Evolutionary conservation across 2,329 filamentous ascomycete genomes (phyloP), one percentile per base, ranked within the genome.

Genomic region (Pseudogymnoascus sp.): DNA sequence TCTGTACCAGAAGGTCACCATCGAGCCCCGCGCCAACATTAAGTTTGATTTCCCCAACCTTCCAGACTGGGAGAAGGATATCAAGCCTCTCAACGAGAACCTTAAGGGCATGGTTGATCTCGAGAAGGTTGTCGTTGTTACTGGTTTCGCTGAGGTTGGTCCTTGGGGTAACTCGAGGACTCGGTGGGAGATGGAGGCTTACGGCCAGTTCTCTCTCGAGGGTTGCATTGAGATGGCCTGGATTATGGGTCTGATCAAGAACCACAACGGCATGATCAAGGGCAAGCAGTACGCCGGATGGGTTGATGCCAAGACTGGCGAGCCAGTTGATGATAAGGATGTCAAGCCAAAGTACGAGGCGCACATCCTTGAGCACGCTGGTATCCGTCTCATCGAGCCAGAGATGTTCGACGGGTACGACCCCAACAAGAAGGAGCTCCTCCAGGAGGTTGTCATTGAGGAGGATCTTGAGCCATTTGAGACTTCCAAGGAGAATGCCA

Each of bases 241-340:
- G 95, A 91, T 99, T 77, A 99, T 97, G 93, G 95, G 95, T 73
- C 86, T 97, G 65, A 97, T 99, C 81, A 97, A 93, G 83, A 96
- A 99, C 77, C 91, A 96, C 81, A 97, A 97, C 70, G 95, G 95
- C 16, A 88, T 89, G 34, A 86, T 99, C 75, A 99, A 99, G 81
- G 95, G 95, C 75, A 89, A 96, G 80, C 89, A 89, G 68, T 97
- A 99, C 79, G 91, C 93, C 69, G 95, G 95, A 70, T 99, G 91
- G 92, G 91, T 99, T 64, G 95, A 99, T 73, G 83, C 87, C 74
- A 97, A 97, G 84, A 88, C 91, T 62, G 91, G 91, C 46, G 93
- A 97, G 64, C 95, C 95, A 6, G 92, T 99, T 28, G 93, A 97
- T 65, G 95, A 99, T 79, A 97, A 97, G 81, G 95, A 99, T 72